A percentile compares a stretch with the other conserved stretches of the same genome.
Conservation (phyloP, 371 early-diverging fungal genomes). For the Apophysomyces elegans region DNA sequence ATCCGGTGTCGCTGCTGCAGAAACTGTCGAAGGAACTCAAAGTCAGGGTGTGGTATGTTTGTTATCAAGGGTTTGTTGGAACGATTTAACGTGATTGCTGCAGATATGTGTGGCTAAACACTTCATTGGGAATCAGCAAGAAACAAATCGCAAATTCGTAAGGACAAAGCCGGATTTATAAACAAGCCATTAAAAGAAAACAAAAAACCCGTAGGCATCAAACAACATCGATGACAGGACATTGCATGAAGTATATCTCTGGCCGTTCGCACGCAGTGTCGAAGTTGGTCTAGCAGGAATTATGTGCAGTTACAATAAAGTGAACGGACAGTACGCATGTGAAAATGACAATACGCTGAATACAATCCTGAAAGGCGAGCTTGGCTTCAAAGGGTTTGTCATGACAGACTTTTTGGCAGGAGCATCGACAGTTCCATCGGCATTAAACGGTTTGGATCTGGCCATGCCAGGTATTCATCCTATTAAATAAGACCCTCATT, state of each 20-base stretch:
- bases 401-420: conserved; percentile 47
- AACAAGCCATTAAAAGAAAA: neutral
- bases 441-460: conserved; percentile 60
- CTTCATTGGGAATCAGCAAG: conserved; percentile 53
- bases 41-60: conserved; percentile 35
- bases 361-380: conserved; percentile 49
- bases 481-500: neutral
- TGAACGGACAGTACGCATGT: conserved; percentile 56
- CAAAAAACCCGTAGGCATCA: conserved; percentile 13
- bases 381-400: conserved; percentile 54
- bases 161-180: neutral
- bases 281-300: conserved; percentile 55
- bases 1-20: conserved; percentile 23
- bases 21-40: conserved; percentile 30
- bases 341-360: conserved; percentile 52
- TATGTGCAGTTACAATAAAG: conserved; percentile 63
- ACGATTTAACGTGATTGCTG: neutral
- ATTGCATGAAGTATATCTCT: conserved; percentile 56
- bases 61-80: neutral
- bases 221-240: conserved; percentile 52
- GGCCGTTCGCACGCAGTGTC: conserved; percentile 50
- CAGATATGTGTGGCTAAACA: conserved; percentile 61
- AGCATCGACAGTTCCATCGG: conserved; percentile 33
- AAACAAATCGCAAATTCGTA: conserved; percentile 25
- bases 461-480: conserved; percentile 55